Evolutionary conservation across 2,329 filamentous ascomycete genomes (phyloP).

Genomic region (Blastomyces emzantsi): DNA sequence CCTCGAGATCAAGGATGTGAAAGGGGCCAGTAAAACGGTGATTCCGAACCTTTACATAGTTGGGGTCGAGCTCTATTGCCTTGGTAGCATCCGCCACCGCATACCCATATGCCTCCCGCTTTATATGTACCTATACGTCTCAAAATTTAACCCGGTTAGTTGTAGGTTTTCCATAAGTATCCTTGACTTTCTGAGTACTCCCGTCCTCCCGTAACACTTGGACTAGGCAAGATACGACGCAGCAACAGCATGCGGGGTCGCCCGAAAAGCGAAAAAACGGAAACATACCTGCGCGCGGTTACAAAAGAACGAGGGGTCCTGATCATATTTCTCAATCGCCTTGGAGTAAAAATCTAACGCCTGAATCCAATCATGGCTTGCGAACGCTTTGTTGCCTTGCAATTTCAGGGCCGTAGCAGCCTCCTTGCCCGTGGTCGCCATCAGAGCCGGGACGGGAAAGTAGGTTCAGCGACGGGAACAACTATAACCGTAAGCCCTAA

Average conservation of each 20-base stretch:
- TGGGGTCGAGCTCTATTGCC: constrained; percentile 79
- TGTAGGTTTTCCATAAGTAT: not conserved
- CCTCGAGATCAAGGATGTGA: not conserved
- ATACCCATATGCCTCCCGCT: constrained; percentile 89
- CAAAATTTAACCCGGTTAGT: constrained; percentile 6
- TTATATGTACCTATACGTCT: constrained; percentile 68
- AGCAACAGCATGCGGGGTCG: not conserved
- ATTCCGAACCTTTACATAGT: constrained; percentile 68
- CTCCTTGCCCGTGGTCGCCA: constrained; percentile 43
- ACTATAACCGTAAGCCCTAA: not conserved
- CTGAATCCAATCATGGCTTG: constrained; percentile 71
- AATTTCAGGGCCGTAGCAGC: constrained; percentile 80
- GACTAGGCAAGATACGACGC: not conserved
- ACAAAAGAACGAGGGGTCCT: constrained; percentile 83
- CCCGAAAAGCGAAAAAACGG: not conserved
- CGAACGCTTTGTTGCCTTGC: constrained; percentile 89
- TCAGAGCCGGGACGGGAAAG: constrained; percentile 14
- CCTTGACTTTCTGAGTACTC: not conserved
- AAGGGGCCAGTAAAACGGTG: not conserved
- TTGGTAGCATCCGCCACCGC: constrained; percentile 84
- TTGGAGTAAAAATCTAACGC: constrained; percentile 79
- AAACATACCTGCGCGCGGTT: constrained; percentile 81
- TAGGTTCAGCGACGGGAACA: not conserved
- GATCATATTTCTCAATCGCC: constrained; percentile 74
- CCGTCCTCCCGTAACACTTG: not conserved